Evolutionary conservation across 257 asterid genomes (phyloP).

Genomic region (Fraxinus anomala): DNA sequence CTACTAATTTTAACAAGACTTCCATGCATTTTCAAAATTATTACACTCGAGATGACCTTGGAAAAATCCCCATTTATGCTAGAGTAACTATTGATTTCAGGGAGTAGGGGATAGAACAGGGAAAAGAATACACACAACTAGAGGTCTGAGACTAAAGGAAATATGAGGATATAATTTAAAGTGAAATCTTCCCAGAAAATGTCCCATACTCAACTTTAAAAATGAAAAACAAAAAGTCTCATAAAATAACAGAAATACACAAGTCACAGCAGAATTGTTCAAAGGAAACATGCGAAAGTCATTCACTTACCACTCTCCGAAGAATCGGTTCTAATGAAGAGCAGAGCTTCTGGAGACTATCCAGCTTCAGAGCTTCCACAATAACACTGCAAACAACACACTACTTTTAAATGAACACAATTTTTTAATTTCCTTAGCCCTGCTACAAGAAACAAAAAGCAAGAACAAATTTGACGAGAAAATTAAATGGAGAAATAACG

Average conservation of each 20-base stretch:
- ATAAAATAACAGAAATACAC: background rate
- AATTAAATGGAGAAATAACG: slow-evolving; percentile 2
- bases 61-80: background rate
- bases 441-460: background rate
- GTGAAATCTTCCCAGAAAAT: background rate
- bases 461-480: background rate
- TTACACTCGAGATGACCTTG: background rate
- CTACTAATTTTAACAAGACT: background rate
- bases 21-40: background rate
- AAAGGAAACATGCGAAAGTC: slow-evolving; percentile 9
- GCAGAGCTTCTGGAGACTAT: slow-evolving; percentile 94
- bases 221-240: background rate
- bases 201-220: background rate
- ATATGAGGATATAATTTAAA: background rate
- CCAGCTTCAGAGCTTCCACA: slow-evolving; percentile 94
- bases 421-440: slow-evolving; percentile 6
- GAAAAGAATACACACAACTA: background rate
- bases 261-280: background rate
- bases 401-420: background rate
- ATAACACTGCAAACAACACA: slow-evolving; percentile 69
- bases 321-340: slow-evolving; percentile 94
- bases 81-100: background rate
- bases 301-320: slow-evolving; percentile 83
- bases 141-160: background rate
- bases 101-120: background rate